Percentiles rank a stretch among this genome's conserved stretches.
These are phyloP conservation scores for Solanum appendiculatum DNA, from an alignment of 257 asterid species.

Conservation along the genomic window DNA sequence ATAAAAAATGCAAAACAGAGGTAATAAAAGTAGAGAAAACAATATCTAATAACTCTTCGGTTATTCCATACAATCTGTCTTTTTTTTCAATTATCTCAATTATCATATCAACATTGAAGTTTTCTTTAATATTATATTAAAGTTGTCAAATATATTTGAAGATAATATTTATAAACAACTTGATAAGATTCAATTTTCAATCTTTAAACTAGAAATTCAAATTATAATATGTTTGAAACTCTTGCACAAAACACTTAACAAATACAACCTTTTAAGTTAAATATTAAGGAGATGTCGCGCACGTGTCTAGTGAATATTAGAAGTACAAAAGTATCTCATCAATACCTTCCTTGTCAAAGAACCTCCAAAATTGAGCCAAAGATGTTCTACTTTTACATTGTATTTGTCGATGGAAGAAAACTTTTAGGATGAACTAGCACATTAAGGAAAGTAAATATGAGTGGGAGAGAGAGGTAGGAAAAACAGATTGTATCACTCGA, in stretches of 20 bases:
- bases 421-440: background rate
- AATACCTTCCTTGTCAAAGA: background rate
- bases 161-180: background rate
- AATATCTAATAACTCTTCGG: background rate
- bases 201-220: background rate
- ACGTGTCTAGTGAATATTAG: background rate
- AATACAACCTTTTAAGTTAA: background rate
- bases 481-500: background rate
- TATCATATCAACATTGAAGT: background rate
- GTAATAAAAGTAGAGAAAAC: background rate
- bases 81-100: background rate
- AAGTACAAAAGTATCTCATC: background rate
- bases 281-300: background rate
- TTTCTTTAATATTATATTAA: background rate
- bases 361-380: background rate
- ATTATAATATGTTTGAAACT: background rate
- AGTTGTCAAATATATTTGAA: background rate
- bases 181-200: background rate
- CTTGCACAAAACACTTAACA: background rate
- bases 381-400: background rate
- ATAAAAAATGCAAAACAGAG: background rate
- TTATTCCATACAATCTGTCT: background rate
- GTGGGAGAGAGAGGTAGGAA: background rate
- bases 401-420: background rate
- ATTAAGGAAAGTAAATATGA: background rate